Base-by-base conservation (phyloP, 208 protist genomes). In the Leishmania guyanensis region DNA sequence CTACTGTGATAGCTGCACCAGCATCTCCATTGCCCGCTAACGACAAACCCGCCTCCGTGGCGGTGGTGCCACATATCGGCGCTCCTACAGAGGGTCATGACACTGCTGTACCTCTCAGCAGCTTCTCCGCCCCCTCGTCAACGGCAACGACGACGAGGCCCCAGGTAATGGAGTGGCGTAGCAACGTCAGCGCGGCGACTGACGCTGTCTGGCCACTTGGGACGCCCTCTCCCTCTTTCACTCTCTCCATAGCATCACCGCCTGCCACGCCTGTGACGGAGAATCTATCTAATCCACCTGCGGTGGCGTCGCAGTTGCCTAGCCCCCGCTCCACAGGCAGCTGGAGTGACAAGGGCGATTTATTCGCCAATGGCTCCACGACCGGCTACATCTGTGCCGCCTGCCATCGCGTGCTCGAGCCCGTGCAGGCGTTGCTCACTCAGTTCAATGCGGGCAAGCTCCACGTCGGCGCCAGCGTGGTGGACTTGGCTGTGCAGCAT, bases 401-500 rank as follows among this genome's bases (percentile, higher is more conserved):
- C 20, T 77, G 76, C 48, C 65, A 36, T 26, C 73, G 76, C 51
- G 77, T 76, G 33, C 48, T 81, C 69, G 62, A 82, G 77, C 82
- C 76, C 48, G 62, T 80, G 58, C 73, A 80, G 14, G 14, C 22
- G 22, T 48, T 69, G 9, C 68, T 79, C 26, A 33, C 29, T 12
- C 64, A 82, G 33, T 53, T 86, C 8, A 43, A 48, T 14, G n/a
- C 60, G 43, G 29, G 65, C 33, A 29, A 43, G 39, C 33, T 66
- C 1, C 22, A 51, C 46, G 12, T 88, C 46, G 76, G 85, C 3
- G 88, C 79, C 16, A 78, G 80, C 39, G 85, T 88, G 50, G 56
- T 91, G 33, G 88, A 91, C 64, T 75, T 91, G 62, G 88, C 82
- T 16, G 65, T 91, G 54, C 85, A 89, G 83, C 82, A 88, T 50